Percentiles rank a stretch among this genome's conserved stretches.
Evolutionary conservation across 768 basidiomycete species (phyloP).

Genomic region (Leccinum pellstonianum): DNA sequence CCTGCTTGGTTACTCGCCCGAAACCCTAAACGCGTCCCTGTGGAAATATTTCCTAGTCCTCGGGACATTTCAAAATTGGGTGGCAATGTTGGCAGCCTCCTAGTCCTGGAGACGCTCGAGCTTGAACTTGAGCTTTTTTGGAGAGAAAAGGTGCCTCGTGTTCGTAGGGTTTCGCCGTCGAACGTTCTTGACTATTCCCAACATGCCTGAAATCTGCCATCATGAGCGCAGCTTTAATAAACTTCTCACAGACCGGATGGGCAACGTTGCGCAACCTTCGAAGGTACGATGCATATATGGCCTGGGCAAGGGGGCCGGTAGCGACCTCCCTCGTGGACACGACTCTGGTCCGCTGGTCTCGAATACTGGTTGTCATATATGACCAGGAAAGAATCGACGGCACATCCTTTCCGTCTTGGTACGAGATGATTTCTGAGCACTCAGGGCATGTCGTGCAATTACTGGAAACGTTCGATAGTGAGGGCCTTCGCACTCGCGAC

Average conservation of each 20-base stretch:
- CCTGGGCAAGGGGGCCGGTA: no score
- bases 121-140: background rate
- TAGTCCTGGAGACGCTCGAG: background rate
- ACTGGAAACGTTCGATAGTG: slow-evolving; percentile 15
- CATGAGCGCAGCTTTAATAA: no score
- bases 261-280: no score
- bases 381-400: slow-evolving; percentile 55
- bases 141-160: background rate
- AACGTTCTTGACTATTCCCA: no score
- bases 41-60: background rate
- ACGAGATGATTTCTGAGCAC: background rate
- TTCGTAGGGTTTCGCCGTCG: no score
- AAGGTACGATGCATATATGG: no score
- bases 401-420: slow-evolving; percentile 53
- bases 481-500: no score
- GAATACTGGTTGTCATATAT: slow-evolving; percentile 51
- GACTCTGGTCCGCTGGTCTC: no score
- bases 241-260: no score
- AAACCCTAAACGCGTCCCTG: background rate
- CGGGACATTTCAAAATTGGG: background rate
- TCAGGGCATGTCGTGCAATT: background rate
- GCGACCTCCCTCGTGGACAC: no score
- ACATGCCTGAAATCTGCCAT: no score
- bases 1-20: background rate
- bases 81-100: background rate